These are phyloP conservation scores for Trichosporon ovoides DNA, from an alignment of 1,284 basidiomycete genomes.

Conservation along the genomic window DNA sequence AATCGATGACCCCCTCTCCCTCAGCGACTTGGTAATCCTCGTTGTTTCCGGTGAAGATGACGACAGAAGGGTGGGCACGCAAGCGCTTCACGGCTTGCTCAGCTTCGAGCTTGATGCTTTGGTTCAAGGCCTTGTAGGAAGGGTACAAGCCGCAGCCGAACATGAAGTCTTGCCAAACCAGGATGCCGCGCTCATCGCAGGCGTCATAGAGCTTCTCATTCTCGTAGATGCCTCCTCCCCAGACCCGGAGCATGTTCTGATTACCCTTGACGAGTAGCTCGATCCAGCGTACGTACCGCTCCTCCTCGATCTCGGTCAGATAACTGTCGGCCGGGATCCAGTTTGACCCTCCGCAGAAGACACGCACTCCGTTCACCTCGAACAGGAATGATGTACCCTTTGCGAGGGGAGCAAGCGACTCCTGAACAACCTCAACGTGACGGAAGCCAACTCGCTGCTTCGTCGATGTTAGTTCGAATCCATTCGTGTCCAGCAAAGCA, in stretches of 20 bases:
- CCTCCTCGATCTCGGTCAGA: slow-evolving; percentile 61
- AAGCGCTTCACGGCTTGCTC: slow-evolving; percentile 51
- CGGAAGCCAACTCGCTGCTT: slow-evolving; percentile 62
- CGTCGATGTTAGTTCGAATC: slow-evolving; percentile 18
- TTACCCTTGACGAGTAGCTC: slow-evolving; percentile 52
- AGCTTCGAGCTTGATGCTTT: slow-evolving; percentile 50
- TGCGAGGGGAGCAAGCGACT: slow-evolving; percentile 52
- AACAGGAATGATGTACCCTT: slow-evolving; percentile 74
- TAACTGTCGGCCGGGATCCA: slow-evolving; percentile 91
- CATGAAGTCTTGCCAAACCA: slow-evolving; percentile 54
- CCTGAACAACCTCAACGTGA: slow-evolving; percentile 66
- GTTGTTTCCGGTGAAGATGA: slow-evolving; percentile 86
- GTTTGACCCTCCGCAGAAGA: slow-evolving; percentile 89
- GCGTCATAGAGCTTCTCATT: slow-evolving; percentile 51
- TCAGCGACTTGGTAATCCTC: slow-evolving; percentile 71
- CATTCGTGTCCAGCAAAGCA: slow-evolving; percentile 47
- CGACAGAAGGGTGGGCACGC: slow-evolving; percentile 57
- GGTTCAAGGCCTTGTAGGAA: slow-evolving; percentile 50
- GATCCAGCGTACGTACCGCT: slow-evolving; percentile 51
- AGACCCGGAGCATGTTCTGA: slow-evolving; percentile 55
- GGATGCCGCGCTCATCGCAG: slow-evolving; percentile 63
- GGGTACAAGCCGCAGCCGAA: slow-evolving; percentile 58
- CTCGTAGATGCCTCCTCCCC: slow-evolving; percentile 56
- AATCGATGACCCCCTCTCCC: slow-evolving; percentile 67
- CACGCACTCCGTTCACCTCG: slow-evolving; percentile 74